phyloP scores from a whole-genome alignment of 768 basidiomycete genomes.

The Kwoniella dendrophila region DNA sequence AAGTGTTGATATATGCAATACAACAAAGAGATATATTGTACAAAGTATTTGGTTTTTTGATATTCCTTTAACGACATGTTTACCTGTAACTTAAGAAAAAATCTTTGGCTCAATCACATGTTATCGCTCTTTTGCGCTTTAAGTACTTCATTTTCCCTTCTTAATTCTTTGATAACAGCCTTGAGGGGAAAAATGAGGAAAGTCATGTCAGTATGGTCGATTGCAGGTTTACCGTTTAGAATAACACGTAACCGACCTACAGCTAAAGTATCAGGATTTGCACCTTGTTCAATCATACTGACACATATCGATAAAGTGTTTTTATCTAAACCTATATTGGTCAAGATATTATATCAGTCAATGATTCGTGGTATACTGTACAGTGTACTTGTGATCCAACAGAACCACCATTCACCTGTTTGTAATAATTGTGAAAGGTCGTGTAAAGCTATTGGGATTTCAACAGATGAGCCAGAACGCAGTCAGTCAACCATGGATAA shows the following conservation, averaged over 20 bases:
- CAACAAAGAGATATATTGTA: background rate
- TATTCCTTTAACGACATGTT: too few species aligned
- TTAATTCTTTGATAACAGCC: constrained; percentile 83
- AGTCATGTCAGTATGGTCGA: background rate
- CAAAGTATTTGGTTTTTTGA: too few species aligned
- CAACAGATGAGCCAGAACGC: too few species aligned
- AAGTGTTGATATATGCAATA: too few species aligned
- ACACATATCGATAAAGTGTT: constrained; percentile 90
- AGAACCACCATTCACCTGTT: constrained; percentile 64
- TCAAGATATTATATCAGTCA: background rate
- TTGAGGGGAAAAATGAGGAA: constrained; percentile 52
- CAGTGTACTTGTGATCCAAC: background rate
- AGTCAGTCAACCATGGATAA: constrained; percentile 1
- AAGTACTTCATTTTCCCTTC: constrained; percentile 66
- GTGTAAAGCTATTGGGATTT: constrained; percentile 65
- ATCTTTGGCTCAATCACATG: background rate
- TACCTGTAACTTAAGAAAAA: too few species aligned
- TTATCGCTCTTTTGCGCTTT: constrained; percentile 31
- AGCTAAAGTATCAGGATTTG: constrained; percentile 88
- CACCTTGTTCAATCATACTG: constrained; percentile 86
- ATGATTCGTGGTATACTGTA: background rate
- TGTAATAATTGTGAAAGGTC: constrained; percentile 87
- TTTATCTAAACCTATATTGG: constrained; percentile 67
- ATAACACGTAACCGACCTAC: constrained; percentile 59
- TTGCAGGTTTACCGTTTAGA: constrained; percentile 8